These are phyloP conservation scores for Cucurbita pepo DNA, from an alignment of 306 rosid species.

Conservation along the genomic window DNA sequence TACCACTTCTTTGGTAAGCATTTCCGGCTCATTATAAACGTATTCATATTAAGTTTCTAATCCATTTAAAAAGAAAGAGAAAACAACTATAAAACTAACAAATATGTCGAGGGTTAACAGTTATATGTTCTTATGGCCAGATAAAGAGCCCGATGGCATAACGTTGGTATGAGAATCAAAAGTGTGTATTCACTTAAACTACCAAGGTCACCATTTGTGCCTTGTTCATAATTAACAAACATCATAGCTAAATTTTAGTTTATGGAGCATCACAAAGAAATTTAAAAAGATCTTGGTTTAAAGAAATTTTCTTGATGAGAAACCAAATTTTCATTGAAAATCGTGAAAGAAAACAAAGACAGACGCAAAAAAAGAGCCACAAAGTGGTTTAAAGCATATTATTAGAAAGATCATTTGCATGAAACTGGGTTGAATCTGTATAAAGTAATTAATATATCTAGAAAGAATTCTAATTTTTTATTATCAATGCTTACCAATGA, in stretches of 20 bases:
- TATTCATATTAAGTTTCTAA: background rate
- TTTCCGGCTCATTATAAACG: background rate
- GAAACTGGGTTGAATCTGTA: background rate
- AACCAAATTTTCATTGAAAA: background rate
- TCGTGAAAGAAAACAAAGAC: background rate
- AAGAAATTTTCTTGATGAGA: background rate
- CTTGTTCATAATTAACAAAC: background rate
- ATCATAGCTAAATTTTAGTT: background rate
- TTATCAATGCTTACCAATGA: slow-evolving; percentile 50
- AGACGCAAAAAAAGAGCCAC: background rate
- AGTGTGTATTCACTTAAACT: background rate
- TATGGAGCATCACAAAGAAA: background rate
- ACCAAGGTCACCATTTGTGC: background rate
- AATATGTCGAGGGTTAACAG: background rate
- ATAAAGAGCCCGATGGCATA: background rate
- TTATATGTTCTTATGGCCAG: background rate
- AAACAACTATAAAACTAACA: background rate
- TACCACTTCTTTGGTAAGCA: slow-evolving; percentile 8
- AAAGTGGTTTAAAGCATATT: background rate
- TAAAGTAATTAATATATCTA: background rate
- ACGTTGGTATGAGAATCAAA: background rate
- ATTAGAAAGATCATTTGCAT: background rate
- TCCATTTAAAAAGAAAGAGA: background rate
- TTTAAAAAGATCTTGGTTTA: background rate
- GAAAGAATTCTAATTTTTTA: background rate